Conservation (phyloP, 2,329 filamentous ascomycete genomes). For the Penicillium aurantiogriseum region DNA sequence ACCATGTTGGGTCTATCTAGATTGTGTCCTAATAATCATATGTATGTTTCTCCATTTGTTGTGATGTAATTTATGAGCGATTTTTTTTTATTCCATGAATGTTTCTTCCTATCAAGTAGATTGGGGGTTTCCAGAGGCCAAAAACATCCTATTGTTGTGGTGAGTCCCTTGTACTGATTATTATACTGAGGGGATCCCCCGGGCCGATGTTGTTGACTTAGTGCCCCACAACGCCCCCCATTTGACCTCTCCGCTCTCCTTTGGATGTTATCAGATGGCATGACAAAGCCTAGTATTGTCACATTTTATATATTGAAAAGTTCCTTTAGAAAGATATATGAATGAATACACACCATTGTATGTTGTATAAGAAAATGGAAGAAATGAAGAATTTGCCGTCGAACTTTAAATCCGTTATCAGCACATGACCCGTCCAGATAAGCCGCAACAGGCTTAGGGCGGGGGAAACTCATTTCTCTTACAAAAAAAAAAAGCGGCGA, state of each 20-base stretch:
- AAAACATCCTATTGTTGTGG: background rate
- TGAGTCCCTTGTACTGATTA: background rate
- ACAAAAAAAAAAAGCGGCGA: constrained; percentile 19
- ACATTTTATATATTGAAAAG: background rate
- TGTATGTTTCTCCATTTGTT: too few relatives aligned
- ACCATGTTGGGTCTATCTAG: background rate
- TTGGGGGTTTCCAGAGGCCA: background rate
- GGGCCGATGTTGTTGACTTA: background rate
- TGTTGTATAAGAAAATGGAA: background rate
- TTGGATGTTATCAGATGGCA: background rate
- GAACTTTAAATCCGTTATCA: constrained; percentile 15
- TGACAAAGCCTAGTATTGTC: too few relatives aligned
- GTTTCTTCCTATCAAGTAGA: background rate
- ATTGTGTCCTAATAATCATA: background rate
- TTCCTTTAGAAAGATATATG: background rate
- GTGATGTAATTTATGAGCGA: too few relatives aligned
- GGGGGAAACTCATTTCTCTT: constrained; percentile 24
- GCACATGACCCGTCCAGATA: constrained; percentile 22
- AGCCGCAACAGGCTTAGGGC: constrained; percentile 25
- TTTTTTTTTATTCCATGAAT: background rate
- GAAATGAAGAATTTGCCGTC: background rate
- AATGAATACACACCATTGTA: background rate
- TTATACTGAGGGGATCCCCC: background rate
- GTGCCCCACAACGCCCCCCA: background rate
- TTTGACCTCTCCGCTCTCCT: background rate